Evolutionary conservation across 2,329 filamentous ascomycete species (phyloP).

Genomic region (Camptophora hylomeconis): DNA sequence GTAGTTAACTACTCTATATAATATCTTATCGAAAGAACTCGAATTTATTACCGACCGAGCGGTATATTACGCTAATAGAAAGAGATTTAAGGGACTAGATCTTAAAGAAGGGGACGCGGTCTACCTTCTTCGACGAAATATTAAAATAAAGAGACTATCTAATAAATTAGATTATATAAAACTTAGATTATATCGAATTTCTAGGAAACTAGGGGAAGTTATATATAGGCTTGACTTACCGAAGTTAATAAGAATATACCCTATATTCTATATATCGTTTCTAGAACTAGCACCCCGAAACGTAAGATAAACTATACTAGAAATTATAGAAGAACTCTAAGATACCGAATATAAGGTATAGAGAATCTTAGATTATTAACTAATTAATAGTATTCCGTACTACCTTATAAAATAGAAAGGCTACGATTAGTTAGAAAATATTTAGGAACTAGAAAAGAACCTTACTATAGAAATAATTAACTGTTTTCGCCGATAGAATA

Average conservation of each 20-base stretch:
- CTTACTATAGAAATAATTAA: constrained; percentile 1
- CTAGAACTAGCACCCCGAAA: background rate
- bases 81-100: constrained; percentile 4
- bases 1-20: constrained; percentile 1
- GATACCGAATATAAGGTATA: background rate
- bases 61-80: constrained; percentile 2
- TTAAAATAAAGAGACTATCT: constrained; percentile 7
- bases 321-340: constrained; percentile 1
- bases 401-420: constrained; percentile 1
- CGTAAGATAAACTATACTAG: background rate
- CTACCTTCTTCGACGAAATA: constrained; percentile 5
- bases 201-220: constrained; percentile 3
- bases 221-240: constrained; percentile 1
- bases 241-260: constrained; percentile 2
- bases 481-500: too few species aligned
- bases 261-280: constrained; percentile 1
- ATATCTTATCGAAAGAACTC: constrained; percentile 2
- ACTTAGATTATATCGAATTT: constrained; percentile 5
- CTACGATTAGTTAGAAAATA: constrained; percentile 1
- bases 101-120: constrained; percentile 3
- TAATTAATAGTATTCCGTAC: constrained; percentile 1
- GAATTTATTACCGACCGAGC: constrained; percentile 1
- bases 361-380: constrained; percentile 1
- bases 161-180: constrained; percentile 6
- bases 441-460: constrained; percentile 2